These are phyloP conservation scores for Heteromeles arbutifolia DNA, from an alignment of 306 rosid genomes.

Conservation along the genomic window DNA sequence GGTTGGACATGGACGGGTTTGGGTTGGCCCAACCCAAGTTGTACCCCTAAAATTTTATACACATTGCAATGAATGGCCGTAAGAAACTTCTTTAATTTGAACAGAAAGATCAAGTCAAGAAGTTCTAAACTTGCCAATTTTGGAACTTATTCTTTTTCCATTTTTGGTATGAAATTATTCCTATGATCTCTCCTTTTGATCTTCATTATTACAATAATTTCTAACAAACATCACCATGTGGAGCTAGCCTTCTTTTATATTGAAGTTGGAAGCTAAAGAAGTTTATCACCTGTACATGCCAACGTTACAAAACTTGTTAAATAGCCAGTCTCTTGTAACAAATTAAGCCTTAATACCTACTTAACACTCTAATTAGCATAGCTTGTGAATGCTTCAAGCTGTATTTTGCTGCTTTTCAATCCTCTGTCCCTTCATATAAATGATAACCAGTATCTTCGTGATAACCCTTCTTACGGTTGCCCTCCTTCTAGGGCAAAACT, in stretches of 20 bases:
- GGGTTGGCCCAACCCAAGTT: no score
- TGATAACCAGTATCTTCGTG: constrained; percentile 27
- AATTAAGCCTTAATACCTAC: background rate
- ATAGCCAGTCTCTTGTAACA: constrained; percentile 29
- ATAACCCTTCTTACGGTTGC: constrained; percentile 12
- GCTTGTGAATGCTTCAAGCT: background rate
- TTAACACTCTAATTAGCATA: background rate
- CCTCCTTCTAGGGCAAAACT: constrained; percentile 27
- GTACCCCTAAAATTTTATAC: no score
- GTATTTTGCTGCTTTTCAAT: background rate
- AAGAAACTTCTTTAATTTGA: constrained; percentile 8
- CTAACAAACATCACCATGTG: constrained; percentile 53
- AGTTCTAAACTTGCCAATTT: constrained; percentile 29
- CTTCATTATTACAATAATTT: constrained; percentile 20
- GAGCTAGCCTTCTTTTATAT: constrained; percentile 30
- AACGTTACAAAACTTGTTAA: constrained; percentile 45
- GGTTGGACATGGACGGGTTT: no score
- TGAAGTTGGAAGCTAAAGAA: constrained; percentile 15
- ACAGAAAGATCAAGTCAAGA: constrained; percentile 12
- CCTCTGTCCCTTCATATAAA: background rate
- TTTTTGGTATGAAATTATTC: constrained; percentile 37
- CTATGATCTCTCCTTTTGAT: background rate
- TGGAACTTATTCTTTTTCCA: constrained; percentile 45
- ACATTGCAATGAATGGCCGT: constrained; percentile 30
- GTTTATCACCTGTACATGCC: constrained; percentile 34